Base-by-base conservation (phyloP, 371 early-diverging fungal species). In the Mortierella sp. region DNA sequence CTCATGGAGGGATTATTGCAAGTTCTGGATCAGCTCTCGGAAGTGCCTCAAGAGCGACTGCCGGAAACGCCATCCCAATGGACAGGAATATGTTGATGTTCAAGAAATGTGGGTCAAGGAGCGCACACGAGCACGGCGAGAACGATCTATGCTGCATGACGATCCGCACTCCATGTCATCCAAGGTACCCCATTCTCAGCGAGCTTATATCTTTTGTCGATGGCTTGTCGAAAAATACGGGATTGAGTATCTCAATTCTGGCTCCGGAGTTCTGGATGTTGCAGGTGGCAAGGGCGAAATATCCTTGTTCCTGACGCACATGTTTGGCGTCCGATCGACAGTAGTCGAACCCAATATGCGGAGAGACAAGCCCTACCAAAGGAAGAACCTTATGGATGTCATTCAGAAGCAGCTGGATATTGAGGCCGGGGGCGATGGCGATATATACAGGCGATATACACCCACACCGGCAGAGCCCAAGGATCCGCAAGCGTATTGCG, bases 201-300 rank as follows among this genome's bases (percentile, higher is more conserved):
- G 87, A 4, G 87, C 87, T 0, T 72, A 79, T 47, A 80, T 84
- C 24, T 87, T 86, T 72, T 83, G 81, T 15, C 72, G 79, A 23
- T 87, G 85, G 84, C 76, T 87, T 23, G 67, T 75, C 28, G 50
- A 75, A 5, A 82, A 72, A 0, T 85, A 82, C 65, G 80, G 72
- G 9, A 32, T 30, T 4, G 76, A 76, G 6, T 75, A 31, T 19
- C 59, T 60, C 23, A 68, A 72, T 46, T 64, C 49, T n/a, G 80
- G 67, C 34, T 62, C 64, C 4, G 76, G 66, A 8, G 82, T 85
- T 8, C 55, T 87, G 47, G 87, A 87, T 59, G 59, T 87, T n/a
- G 87, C 86, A 6, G 87, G 85, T 3, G 87, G 87, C 8, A 86
- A 86, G 51, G 87, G 87, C 19, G 85, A 87, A 49, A 67, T 87